These are phyloP conservation scores for Kluyveromyces wickerhamii DNA, from an alignment of 805 yeast genomes.

Conservation along the genomic window DNA sequence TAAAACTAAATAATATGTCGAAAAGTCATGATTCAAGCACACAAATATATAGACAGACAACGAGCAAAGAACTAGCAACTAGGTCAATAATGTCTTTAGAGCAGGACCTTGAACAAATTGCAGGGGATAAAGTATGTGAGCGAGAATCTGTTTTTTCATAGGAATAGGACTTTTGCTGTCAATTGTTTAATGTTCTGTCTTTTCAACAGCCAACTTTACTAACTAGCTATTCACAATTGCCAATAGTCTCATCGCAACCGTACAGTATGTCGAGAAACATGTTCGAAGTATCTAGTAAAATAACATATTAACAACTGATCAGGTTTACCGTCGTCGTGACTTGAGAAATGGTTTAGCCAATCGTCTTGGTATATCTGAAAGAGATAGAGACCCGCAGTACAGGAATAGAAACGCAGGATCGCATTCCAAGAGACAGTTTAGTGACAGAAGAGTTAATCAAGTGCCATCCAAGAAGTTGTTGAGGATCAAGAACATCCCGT, in stretches of 20 bases:
- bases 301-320: background rate
- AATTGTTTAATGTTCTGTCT: background rate
- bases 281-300: too few relatives aligned
- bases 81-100: constrained; percentile 14
- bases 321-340: constrained; percentile 30
- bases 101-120: constrained; percentile 12
- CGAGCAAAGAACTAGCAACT: background rate
- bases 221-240: too few relatives aligned
- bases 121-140: constrained; percentile 16
- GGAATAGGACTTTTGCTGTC: background rate
- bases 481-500: constrained; percentile 20
- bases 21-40: too few relatives aligned
- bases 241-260: too few relatives aligned
- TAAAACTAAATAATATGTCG: too few relatives aligned
- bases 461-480: constrained; percentile 16
- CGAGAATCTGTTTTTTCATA: background rate
- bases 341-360: constrained; percentile 25
- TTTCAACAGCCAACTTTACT: too few relatives aligned
- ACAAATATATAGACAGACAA: too few relatives aligned
- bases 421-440: background rate
- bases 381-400: constrained; percentile 6
- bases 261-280: too few relatives aligned
- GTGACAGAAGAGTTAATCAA: constrained; percentile 1
- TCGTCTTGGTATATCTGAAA: constrained; percentile 15
- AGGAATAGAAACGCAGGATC: background rate